Conservation (phyloP, 371 early-diverging fungal species). For the Lichtheimia hyalospora region DNA sequence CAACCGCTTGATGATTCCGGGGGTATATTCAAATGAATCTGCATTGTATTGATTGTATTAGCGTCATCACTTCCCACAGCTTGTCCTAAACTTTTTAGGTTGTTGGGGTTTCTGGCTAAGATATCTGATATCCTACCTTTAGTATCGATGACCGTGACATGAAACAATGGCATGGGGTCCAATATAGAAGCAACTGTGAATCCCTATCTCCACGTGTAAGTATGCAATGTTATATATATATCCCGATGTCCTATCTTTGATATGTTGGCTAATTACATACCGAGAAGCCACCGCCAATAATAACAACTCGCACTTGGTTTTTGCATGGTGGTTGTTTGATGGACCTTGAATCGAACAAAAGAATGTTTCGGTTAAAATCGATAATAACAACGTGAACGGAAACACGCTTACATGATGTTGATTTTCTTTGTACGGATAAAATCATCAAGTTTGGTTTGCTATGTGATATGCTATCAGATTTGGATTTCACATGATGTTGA, state of each 20-base stretch:
- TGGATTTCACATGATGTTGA: not conserved
- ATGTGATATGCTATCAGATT: not conserved
- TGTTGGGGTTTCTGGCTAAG: too few relatives aligned
- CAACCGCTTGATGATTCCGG: constrained; percentile 32
- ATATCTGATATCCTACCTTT: constrained; percentile 40
- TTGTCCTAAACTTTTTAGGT: not conserved
- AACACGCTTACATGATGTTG: constrained; percentile 1
- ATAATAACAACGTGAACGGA: not conserved
- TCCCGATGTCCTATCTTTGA: too few relatives aligned
- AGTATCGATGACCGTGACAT: constrained; percentile 46
- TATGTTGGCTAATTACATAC: constrained; percentile 18
- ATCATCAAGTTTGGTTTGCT: constrained; percentile 3
- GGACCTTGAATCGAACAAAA: not conserved
- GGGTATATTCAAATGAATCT: constrained; percentile 49
- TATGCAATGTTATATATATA: too few relatives aligned
- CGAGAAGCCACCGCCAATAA: constrained; percentile 49
- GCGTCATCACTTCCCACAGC: too few relatives aligned
- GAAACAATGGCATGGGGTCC: constrained; percentile 47
- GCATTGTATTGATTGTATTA: not conserved
- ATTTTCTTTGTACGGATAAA: constrained; percentile 6
- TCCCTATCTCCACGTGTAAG: constrained; percentile 26
- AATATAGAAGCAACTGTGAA: constrained; percentile 45
- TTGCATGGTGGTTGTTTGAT: constrained; percentile 4
- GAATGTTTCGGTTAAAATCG: too few relatives aligned
- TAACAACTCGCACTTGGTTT: constrained; percentile 28